Evolutionary conservation across 371 early-diverging fungal genomes (phyloP).

Genomic region (Phascolomyces articulosus): DNA sequence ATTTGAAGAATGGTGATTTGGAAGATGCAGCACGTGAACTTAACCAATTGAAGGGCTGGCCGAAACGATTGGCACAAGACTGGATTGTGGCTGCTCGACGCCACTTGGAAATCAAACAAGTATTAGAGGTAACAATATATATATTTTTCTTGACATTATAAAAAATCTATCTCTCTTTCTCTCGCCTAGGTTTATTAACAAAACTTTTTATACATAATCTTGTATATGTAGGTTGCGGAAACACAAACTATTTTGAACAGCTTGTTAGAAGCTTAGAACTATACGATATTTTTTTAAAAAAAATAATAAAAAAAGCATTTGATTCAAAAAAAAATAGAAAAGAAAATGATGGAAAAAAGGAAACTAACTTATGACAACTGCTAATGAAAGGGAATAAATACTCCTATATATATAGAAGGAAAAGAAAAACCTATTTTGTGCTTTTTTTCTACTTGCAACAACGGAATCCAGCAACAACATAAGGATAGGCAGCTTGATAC

Average conservation of each 20-base stretch:
- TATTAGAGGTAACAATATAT: constrained; percentile 55
- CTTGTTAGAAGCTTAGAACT: constrained; percentile 22
- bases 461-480: constrained; percentile 77
- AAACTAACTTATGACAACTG: no score
- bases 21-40: constrained; percentile 87
- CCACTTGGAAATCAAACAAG: constrained; percentile 87
- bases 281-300: neutral
- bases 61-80: constrained; percentile 81
- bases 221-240: constrained; percentile 21
- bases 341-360: neutral
- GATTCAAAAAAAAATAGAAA: neutral
- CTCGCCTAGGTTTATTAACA: neutral
- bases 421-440: no score
- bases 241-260: constrained; percentile 23
- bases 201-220: neutral
- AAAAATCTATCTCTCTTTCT: no score
- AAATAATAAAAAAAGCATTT: constrained; percentile 6
- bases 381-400: no score
- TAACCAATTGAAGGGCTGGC: constrained; percentile 93
- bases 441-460: constrained; percentile 16
- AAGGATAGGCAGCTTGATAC: constrained; percentile 88
- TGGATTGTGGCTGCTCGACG: constrained; percentile 83
- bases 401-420: neutral
- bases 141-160: no score
- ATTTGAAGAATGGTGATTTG: constrained; percentile 73